Conservation (phyloP, 2,329 filamentous ascomycete genomes). For the Moelleriella libera region DNA sequence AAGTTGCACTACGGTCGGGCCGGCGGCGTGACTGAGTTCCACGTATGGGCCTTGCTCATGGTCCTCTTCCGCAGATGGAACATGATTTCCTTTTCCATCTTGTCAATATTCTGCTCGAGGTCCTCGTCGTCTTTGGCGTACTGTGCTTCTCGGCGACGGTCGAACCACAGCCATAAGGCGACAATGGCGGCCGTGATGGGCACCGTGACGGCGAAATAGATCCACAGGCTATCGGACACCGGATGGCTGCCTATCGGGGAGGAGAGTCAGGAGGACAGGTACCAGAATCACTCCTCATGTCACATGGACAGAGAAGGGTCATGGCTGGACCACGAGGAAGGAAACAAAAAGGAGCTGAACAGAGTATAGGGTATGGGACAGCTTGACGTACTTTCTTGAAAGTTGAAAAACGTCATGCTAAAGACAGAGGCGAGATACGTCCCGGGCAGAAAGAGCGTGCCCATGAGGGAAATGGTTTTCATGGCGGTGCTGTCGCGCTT, state of each 20-base stretch:
- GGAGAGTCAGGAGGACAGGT: background rate
- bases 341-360: too few species aligned
- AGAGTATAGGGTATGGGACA: too few species aligned
- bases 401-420: conserved; percentile 55
- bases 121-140: conserved; percentile 35
- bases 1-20: conserved; percentile 6
- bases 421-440: conserved; percentile 50
- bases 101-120: conserved; percentile 38
- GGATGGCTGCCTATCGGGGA: conserved; percentile 16
- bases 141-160: conserved; percentile 31
- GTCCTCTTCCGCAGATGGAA: conserved; percentile 39
- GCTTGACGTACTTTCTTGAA: conserved; percentile 26
- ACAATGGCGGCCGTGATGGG: conserved; percentile 43
- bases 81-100: conserved; percentile 44
- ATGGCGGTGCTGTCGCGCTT: conserved; percentile 50
- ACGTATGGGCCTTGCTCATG: conserved; percentile 41
- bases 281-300: too few species aligned
- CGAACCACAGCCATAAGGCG: conserved; percentile 38
- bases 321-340: too few species aligned
- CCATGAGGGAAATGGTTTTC: conserved; percentile 51
- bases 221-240: conserved; percentile 41
- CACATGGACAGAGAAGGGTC: too few species aligned
- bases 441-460: conserved; percentile 48
- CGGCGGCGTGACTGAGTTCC: conserved; percentile 25
- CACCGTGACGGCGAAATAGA: conserved; percentile 48